Conservation (phyloP, 192 early-diverging fungal genomes). For the Linderina pennispora region DNA sequence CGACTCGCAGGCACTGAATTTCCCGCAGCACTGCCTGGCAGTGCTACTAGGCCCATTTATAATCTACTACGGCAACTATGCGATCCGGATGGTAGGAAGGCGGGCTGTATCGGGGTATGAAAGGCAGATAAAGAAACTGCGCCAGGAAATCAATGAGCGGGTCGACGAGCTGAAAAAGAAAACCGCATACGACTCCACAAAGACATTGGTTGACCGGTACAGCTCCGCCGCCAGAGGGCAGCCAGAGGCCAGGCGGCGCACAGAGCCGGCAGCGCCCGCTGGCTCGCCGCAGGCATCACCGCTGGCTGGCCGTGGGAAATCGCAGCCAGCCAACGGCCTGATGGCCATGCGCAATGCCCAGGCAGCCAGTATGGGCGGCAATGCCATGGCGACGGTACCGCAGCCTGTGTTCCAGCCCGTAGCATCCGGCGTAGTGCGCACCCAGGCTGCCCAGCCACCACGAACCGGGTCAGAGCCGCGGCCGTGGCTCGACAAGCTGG, state of each 20-base stretch:
- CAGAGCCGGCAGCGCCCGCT: slow-evolving; percentile 54
- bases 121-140: slow-evolving; percentile 24
- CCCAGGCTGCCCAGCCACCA: slow-evolving; percentile 10
- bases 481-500: slow-evolving; percentile 85
- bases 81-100: slow-evolving; percentile 14
- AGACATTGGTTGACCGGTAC: slow-evolving; percentile 83
- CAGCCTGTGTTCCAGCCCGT: no score
- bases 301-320: neutral
- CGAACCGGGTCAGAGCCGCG: slow-evolving; percentile 10
- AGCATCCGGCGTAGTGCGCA: slow-evolving; percentile 27
- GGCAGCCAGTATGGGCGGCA: neutral
- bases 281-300: slow-evolving; percentile 54
- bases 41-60: slow-evolving; percentile 17
- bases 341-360: neutral
- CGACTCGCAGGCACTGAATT: slow-evolving; percentile 5
- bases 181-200: slow-evolving; percentile 85
- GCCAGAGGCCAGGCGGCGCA: slow-evolving; percentile 32
- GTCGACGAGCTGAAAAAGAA: slow-evolving; percentile 95
- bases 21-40: slow-evolving; percentile 12
- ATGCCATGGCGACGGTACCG: neutral
- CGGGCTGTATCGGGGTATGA: slow-evolving; percentile 22
- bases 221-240: slow-evolving; percentile 45
- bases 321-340: neutral
- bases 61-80: slow-evolving; percentile 34
- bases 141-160: slow-evolving; percentile 61